Evolutionary conservation across 345 rosid species (phyloP).

Genomic region (Anacardium occidentale): DNA sequence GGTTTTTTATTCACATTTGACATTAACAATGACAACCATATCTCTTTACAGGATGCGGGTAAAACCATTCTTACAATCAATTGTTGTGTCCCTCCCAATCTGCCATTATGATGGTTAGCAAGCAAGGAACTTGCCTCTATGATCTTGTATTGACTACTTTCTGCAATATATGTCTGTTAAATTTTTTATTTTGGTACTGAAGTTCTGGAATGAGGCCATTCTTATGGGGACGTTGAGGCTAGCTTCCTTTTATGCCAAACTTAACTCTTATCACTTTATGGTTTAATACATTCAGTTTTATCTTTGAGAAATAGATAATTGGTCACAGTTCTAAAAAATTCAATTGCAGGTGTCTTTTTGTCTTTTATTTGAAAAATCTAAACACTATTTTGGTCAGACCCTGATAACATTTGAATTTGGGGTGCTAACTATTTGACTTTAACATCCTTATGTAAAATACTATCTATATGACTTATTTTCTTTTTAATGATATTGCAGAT

Average conservation of each 20-base stretch:
- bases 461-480: slow-evolving; percentile 5
- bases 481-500: slow-evolving; percentile 42
- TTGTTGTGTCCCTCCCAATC: slow-evolving; percentile 75
- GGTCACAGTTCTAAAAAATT: slow-evolving; percentile 8
- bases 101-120: slow-evolving; percentile 89
- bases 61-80: slow-evolving; percentile 61
- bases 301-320: background rate
- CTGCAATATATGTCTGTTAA: background rate
- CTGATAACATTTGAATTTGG: slow-evolving; percentile 1
- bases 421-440: background rate
- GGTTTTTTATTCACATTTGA: background rate
- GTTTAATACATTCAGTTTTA: background rate
- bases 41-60: slow-evolving; percentile 77
- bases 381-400: background rate
- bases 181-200: slow-evolving; percentile 10
- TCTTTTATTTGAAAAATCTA: background rate
- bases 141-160: slow-evolving; percentile 6
- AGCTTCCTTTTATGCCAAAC: slow-evolving; percentile 9
- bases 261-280: background rate
- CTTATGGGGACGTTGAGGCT: background rate
- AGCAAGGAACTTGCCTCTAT: slow-evolving; percentile 15
- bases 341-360: background rate
- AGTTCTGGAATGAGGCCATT: background rate
- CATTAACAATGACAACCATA: background rate
- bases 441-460: background rate